Conservation (phyloP, 148 eudicot species). For the Chenopodium suecicum region DNA sequence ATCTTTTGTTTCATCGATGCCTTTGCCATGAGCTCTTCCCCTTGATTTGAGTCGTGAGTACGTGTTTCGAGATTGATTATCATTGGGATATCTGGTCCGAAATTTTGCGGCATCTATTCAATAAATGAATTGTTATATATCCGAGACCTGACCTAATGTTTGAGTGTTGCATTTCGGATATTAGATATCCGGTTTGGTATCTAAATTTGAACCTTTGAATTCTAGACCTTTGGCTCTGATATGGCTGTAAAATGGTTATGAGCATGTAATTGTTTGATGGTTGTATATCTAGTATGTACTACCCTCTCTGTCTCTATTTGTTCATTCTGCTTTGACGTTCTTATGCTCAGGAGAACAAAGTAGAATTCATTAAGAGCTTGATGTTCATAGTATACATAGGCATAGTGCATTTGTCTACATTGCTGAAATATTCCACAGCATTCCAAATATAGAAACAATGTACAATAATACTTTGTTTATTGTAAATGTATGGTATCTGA, state of each 20-base stretch:
- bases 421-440: neutral
- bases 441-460: neutral
- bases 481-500: neutral
- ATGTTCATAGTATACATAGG: no score
- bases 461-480: neutral
- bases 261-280: neutral
- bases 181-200: neutral
- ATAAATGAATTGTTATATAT: neutral
- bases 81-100: neutral
- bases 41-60: neutral
- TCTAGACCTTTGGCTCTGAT: neutral
- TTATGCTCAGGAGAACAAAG: no score
- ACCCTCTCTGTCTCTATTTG: no score
- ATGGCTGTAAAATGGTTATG: neutral
- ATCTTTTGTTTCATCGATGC: neutral
- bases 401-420: no score
- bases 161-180: no score
- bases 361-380: no score
- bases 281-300: no score
- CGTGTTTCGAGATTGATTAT: neutral
- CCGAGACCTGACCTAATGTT: neutral
- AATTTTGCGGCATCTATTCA: neutral
- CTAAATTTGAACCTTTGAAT: neutral
- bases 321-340: no score
- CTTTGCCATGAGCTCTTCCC: neutral